Evolutionary conservation across 202 grass and related monocot genomes (phyloP).

Genomic region (Alloteropsis angusta): DNA sequence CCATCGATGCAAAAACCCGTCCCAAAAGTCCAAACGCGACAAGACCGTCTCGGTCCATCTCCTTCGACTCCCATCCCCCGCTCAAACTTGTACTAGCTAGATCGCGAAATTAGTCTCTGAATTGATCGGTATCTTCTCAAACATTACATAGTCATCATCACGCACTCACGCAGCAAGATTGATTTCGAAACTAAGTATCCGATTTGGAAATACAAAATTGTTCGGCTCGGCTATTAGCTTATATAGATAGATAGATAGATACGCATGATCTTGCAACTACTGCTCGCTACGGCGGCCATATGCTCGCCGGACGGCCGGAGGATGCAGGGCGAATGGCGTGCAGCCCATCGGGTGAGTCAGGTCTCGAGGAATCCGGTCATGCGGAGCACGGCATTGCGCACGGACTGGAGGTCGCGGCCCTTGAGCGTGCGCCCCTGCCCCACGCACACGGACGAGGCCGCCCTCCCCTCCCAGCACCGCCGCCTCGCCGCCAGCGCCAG

Average conservation of each 20-base stretch:
- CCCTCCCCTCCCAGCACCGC: not conserved
- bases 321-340: no score
- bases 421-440: slow-evolving; percentile 83
- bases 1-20: no score
- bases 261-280: not conserved
- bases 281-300: not conserved
- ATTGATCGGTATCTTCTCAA: not conserved
- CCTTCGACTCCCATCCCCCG: not conserved
- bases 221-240: not conserved
- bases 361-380: slow-evolving; percentile 75
- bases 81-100: not conserved
- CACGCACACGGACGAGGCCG: slow-evolving; percentile 44
- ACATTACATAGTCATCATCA: not conserved
- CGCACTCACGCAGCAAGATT: no score
- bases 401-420: slow-evolving; percentile 52
- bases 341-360: not conserved
- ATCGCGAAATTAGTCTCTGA: not conserved
- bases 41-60: not conserved
- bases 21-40: not conserved
- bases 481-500: slow-evolving; percentile 19
- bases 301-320: no score
- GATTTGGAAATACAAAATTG: not conserved
- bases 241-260: no score
- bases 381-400: slow-evolving; percentile 51
- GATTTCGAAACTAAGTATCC: not conserved